Evolutionary conservation across 2,329 filamentous ascomycete species (phyloP), one percentile per base, ranked within the genome.

Genomic region (Ramularia endophylla): DNA sequence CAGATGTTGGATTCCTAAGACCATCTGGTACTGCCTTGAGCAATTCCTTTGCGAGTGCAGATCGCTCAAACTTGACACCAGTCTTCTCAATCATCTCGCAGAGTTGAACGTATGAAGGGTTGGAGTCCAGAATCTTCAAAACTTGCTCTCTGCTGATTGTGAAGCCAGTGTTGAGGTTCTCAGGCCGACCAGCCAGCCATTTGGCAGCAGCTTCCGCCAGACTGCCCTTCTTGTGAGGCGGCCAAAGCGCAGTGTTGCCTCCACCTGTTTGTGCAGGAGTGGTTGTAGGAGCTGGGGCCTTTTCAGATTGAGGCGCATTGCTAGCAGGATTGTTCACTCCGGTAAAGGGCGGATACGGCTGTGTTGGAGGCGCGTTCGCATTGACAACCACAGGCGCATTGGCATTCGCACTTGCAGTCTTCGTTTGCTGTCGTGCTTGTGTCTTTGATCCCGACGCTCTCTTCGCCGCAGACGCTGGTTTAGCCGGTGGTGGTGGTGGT

Each of bases 21-120:
- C 43, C 50, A 20, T 72, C 66, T 8, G 71, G 67, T 0, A 71
- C 65, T 18, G 66, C 65, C 28, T 59, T 56, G 5, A 75, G 63
- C 12, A 80, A 56, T 46, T 66, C 67, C 47, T 71, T 66, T 8
- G 77, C 77, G 50, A 80, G 73, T 0, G 65, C 59, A 5, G 72
- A 68, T 40, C 74, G 65, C 47, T 78, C 71, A 25, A 80, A 62
- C 22, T 57, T 63, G 12, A 77, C 60, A 0, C 70, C 72, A 50
- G 65, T 65, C 1, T 50, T 54, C 46, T 80, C 76, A 4, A 80
- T 57, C 33, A 65, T 62, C 44, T 74, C 67, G 51, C 77, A 80
- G 2, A 80, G 58, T 37, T 74, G 66, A 44, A 71, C 68, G 47
- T 79, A 80, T 2, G 68, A 74, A 2, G 75, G 74, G 48, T 78